Evolutionary conservation across 768 basidiomycete species (phyloP).

Genomic region (Terana coerulea): DNA sequence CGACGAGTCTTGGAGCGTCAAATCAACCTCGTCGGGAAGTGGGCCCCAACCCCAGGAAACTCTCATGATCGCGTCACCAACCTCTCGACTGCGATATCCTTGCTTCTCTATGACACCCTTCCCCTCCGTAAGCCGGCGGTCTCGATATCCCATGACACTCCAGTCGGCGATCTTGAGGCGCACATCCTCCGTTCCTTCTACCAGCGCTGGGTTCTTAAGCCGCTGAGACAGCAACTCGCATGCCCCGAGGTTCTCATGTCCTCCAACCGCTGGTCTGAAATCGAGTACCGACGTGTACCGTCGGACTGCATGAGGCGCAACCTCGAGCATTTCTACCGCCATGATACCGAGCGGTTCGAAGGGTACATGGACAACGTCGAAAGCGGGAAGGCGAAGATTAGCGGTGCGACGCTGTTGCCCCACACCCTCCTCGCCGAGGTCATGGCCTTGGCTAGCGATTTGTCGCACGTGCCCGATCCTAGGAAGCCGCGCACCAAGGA

Average conservation of each 20-base stretch:
- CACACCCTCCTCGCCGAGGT: constrained; percentile 53
- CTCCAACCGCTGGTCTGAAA: constrained; percentile 51
- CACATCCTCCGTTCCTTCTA: constrained; percentile 52
- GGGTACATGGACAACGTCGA: constrained; percentile 55
- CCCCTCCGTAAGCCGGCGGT: constrained; percentile 10
- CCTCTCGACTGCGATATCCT: constrained; percentile 58
- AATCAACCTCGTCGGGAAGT: constrained; percentile 62
- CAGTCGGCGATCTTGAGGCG: constrained; percentile 33
- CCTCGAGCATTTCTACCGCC: constrained; percentile 47
- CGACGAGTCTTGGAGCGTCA: constrained; percentile 31
- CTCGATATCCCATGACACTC: constrained; percentile 18
- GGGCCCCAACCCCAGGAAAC: constrained; percentile 59
- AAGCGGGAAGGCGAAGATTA: constrained; percentile 49
- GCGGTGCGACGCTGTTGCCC: constrained; percentile 65
- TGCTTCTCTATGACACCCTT: constrained; percentile 44
- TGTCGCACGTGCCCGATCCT: neutral
- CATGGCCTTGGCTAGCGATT: neutral
- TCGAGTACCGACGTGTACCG: constrained; percentile 55
- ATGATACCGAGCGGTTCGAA: constrained; percentile 58
- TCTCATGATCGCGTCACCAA: constrained; percentile 64
- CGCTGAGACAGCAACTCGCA: constrained; percentile 41
- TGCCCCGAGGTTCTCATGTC: constrained; percentile 65
- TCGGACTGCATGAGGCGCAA: constrained; percentile 62
- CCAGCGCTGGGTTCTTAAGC: constrained; percentile 56
- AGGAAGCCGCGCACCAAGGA: constrained; percentile 21